Evolutionary conservation across 768 basidiomycete genomes (phyloP), one percentile per base, ranked within the genome.

Genomic region (Tulasnella sp.): DNA sequence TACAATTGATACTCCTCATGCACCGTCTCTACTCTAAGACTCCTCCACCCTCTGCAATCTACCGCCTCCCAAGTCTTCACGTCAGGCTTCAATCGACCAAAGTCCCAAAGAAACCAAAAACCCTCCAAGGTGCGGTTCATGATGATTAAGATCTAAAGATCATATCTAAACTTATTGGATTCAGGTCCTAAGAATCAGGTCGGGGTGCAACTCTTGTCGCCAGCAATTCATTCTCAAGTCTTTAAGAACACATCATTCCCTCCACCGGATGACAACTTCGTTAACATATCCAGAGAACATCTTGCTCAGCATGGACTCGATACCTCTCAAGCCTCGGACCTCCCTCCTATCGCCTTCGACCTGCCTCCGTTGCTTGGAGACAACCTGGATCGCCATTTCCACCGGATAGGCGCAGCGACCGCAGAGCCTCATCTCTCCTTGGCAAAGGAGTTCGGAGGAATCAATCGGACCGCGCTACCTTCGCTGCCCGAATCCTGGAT

Each of bases 201-300:
- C 47, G 95, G 95, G n/a, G 95, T 98, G 7, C 95, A 98, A 78
- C 87, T 97, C 71, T 87, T 98, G 69, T 91, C 94, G 17, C 86
- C 87, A 9, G 82, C 83, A n/a, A 81, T 97, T 7, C 94, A 95
- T 79, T 78, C 82, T 5, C 95, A 97, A 77, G 85, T 96, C 72
- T 97, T 98, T 80, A 86, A 84, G 72, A 86, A 89, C 77, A 80
- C 83, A 63, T 82, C 86, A 7, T 89, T 91, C 71, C 89, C 88
- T 2, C 73, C 84, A 1, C 89, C 93, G 17, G 82, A 87, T 0
- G 74, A 81, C 12, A 77, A 86, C 1, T 89, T 87, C 77, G 82
- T 93, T 44, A 87, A 88, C 72, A 92, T 96, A 74, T 88, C 95
- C 2, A 85, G 83, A 73, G 86, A 89, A 42, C 95, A 98, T 77